These are phyloP conservation scores for Talaromyces sp. DNA, from an alignment of 2,329 filamentous ascomycete genomes.

Conservation along the genomic window DNA sequence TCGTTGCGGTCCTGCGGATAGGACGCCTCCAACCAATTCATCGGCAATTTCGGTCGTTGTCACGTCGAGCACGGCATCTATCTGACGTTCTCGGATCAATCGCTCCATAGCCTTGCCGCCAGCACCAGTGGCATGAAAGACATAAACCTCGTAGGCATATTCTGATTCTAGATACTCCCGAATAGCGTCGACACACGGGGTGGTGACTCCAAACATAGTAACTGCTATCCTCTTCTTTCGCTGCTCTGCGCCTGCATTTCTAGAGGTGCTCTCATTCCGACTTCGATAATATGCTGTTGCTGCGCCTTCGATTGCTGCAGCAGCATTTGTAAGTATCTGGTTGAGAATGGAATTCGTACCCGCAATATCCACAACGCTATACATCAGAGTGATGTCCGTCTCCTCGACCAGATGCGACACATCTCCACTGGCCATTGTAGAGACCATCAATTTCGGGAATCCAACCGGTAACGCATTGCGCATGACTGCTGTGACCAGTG, in stretches of 20 bases:
- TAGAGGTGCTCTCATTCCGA: conserved; percentile 24
- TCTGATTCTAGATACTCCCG: conserved; percentile 49
- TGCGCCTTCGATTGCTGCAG: conserved; percentile 59
- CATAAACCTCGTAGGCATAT: conserved; percentile 55
- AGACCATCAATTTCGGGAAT: conserved; percentile 68
- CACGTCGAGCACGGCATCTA: conserved; percentile 67
- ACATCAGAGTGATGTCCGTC: conserved; percentile 67
- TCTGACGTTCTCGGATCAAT: conserved; percentile 53
- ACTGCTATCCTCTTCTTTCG: conserved; percentile 56
- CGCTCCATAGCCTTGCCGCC: conserved; percentile 69
- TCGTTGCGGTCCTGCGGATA: conserved; percentile 57
- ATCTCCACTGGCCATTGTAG: conserved; percentile 66
- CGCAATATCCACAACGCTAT: conserved; percentile 68
- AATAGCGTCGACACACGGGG: conserved; percentile 59
- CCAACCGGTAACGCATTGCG: conserved; percentile 59
- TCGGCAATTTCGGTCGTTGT: conserved; percentile 70
- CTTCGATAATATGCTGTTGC: conserved; percentile 38
- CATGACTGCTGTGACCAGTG: conserved; percentile 61
- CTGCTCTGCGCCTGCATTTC: conserved; percentile 14
- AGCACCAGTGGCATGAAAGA: conserved; percentile 68
- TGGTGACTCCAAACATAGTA: conserved; percentile 75
- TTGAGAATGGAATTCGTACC: conserved; percentile 61
- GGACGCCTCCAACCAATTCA: conserved; percentile 59
- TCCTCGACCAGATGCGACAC: conserved; percentile 63
- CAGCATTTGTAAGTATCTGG: conserved; percentile 61